Evolutionary conservation across 495 filamentous ascomycete species (phyloP).

Genomic region (Xylaria venustula): DNA sequence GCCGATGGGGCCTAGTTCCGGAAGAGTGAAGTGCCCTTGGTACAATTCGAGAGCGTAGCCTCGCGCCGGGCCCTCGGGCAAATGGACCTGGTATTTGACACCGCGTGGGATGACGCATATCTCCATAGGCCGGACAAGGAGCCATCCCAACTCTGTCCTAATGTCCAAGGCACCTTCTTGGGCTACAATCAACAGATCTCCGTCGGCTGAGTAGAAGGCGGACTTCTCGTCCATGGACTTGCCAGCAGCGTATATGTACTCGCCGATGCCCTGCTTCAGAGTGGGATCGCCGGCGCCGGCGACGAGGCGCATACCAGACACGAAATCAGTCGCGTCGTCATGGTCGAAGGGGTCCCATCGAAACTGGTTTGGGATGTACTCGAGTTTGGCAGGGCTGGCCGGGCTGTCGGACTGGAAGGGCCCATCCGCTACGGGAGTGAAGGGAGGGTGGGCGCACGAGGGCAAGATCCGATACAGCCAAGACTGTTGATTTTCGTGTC

Average conservation of each 20-base stretch:
- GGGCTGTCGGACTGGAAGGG: slow-evolving; percentile 20
- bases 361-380: slow-evolving; percentile 82
- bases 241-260: slow-evolving; percentile 78
- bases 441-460: slow-evolving; percentile 75
- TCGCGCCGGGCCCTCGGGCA: slow-evolving; percentile 61
- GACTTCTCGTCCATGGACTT: slow-evolving; percentile 71
- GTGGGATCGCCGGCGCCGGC: slow-evolving; percentile 83
- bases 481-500: slow-evolving; percentile 83
- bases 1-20: slow-evolving; percentile 87
- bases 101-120: slow-evolving; percentile 87
- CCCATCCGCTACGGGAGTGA: slow-evolving; percentile 46
- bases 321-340: slow-evolving; percentile 66
- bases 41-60: slow-evolving; percentile 90
- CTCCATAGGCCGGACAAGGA: slow-evolving; percentile 85
- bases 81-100: slow-evolving; percentile 71
- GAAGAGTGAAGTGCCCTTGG: slow-evolving; percentile 79
- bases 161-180: slow-evolving; percentile 85
- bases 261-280: slow-evolving; percentile 76
- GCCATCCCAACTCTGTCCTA: slow-evolving; percentile 76
- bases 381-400: slow-evolving; percentile 41
- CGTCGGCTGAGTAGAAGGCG: slow-evolving; percentile 89
- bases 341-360: slow-evolving; percentile 92
- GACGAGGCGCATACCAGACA: slow-evolving; percentile 71
- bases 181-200: slow-evolving; percentile 81
- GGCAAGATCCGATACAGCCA: slow-evolving; percentile 95